These are phyloP conservation scores for Penicillium bovifimosum DNA, from an alignment of 495 filamentous ascomycete species.

Conservation along the genomic window DNA sequence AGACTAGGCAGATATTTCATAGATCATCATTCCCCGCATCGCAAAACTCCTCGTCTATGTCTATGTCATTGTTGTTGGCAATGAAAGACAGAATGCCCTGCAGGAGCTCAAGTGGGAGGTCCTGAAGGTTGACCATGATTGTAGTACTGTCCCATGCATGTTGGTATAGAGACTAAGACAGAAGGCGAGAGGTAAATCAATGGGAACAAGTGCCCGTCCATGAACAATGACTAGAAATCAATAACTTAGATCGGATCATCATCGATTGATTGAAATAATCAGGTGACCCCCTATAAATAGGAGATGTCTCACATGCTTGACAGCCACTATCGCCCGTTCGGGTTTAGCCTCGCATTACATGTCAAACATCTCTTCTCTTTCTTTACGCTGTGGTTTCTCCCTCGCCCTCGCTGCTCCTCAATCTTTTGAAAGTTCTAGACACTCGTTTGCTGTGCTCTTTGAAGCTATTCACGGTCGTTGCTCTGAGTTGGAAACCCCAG, in stretches of 20 bases:
- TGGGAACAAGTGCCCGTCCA: no score
- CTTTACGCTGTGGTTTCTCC: not conserved
- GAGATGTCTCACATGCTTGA: conserved; percentile 20
- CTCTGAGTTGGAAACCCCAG: not conserved
- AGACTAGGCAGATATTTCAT: conserved; percentile 20
- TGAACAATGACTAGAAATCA: not conserved
- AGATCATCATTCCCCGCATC: not conserved
- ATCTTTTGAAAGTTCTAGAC: not conserved
- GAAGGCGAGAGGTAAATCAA: not conserved
- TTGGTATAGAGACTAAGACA: no score
- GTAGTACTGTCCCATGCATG: not conserved
- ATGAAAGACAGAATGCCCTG: not conserved
- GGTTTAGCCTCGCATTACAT: conserved; percentile 22
- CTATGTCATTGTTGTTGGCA: no score
- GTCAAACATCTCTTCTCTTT: conserved; percentile 10
- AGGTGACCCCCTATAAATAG: conserved; percentile 21
- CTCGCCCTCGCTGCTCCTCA: conserved; percentile 1
- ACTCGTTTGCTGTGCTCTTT: not conserved
- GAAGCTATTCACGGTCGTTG: conserved; percentile 2
- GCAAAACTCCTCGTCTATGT: not conserved
- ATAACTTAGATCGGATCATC: no score
- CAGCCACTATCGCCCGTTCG: conserved; percentile 13
- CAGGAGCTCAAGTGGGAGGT: not conserved
- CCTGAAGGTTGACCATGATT: not conserved
- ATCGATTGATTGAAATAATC: not conserved